phyloP scores from a whole-genome alignment of 2,329 filamentous ascomycete genomes.

The Mycosphaerelloides madeirae region DNA sequence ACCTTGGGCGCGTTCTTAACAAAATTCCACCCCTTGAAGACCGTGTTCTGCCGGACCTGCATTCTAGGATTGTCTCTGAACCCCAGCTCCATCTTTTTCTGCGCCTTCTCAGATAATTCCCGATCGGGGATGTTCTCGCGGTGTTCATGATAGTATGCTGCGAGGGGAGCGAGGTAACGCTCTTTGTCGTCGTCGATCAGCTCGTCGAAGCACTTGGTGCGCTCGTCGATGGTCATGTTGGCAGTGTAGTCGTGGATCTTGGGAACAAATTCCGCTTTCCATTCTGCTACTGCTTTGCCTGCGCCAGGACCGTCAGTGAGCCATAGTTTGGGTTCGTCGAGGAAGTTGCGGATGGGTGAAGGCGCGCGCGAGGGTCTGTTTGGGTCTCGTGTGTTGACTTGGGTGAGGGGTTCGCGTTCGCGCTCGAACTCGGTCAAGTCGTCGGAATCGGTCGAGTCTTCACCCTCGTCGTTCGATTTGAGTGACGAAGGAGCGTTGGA shows the following conservation, averaged over 20 bases:
- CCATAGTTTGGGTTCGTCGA: constrained; percentile 1
- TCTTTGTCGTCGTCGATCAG: constrained; percentile 4
- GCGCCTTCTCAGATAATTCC: background rate
- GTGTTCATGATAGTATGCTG: constrained; percentile 2
- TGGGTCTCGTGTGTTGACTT: no score
- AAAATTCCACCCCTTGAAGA: constrained; percentile 1
- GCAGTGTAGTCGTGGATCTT: background rate
- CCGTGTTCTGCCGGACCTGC: background rate
- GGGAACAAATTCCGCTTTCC: constrained; percentile 1
- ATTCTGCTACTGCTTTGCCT: constrained; percentile 6
- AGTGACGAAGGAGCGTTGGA: no score
- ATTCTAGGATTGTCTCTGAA: no score
- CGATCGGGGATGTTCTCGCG: constrained; percentile 4
- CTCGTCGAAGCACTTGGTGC: constrained; percentile 3
- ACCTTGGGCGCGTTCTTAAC: background rate
- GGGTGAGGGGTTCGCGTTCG: no score
- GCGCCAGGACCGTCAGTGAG: background rate
- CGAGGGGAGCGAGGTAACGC: constrained; percentile 1
- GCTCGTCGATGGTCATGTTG: constrained; percentile 2
- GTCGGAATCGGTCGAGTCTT: no score
- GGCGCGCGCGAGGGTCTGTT: background rate
- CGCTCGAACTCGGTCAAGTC: no score
- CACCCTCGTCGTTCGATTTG: no score
- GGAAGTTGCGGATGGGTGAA: background rate
- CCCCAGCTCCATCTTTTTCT: background rate